Conservation (phyloP, 192 early-diverging fungal species). For the Coemansia sp. region DNA sequence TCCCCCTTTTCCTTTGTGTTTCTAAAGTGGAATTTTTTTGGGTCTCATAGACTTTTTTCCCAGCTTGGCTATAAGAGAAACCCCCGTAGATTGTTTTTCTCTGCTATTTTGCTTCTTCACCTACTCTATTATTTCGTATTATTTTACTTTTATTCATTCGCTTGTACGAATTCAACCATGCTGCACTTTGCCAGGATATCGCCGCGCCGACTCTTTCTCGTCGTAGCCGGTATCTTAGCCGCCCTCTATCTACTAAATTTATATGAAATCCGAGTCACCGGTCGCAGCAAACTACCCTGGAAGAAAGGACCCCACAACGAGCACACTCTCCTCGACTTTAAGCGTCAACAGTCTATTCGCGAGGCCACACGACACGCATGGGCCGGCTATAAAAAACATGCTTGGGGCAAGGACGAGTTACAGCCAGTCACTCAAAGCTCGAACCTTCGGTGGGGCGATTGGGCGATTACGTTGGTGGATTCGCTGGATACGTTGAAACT, state of each 20-base stretch:
- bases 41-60: too few species aligned
- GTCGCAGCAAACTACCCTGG: slow-evolving; percentile 11
- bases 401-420: slow-evolving; percentile 52
- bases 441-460: slow-evolving; percentile 57
- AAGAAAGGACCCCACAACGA: neutral
- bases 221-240: slow-evolving; percentile 5
- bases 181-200: slow-evolving; percentile 11
- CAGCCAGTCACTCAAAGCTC: slow-evolving; percentile 26
- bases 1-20: too few species aligned
- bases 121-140: neutral
- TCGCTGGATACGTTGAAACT: slow-evolving; percentile 79
- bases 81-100: neutral
- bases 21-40: neutral
- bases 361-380: slow-evolving; percentile 48
- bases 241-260: slow-evolving; percentile 23
- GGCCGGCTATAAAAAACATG: slow-evolving; percentile 37
- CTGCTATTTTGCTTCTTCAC: too few species aligned
- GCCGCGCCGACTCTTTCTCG: slow-evolving; percentile 28
- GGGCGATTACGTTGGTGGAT: slow-evolving; percentile 84
- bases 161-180: neutral
- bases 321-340: slow-evolving; percentile 14
- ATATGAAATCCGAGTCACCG: neutral
- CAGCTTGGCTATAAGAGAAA: neutral
- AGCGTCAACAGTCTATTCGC: slow-evolving; percentile 38
- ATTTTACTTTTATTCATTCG: neutral